Evolutionary conservation across 495 filamentous ascomycete species (phyloP).

Genomic region (Lineolata rhizophorae): DNA sequence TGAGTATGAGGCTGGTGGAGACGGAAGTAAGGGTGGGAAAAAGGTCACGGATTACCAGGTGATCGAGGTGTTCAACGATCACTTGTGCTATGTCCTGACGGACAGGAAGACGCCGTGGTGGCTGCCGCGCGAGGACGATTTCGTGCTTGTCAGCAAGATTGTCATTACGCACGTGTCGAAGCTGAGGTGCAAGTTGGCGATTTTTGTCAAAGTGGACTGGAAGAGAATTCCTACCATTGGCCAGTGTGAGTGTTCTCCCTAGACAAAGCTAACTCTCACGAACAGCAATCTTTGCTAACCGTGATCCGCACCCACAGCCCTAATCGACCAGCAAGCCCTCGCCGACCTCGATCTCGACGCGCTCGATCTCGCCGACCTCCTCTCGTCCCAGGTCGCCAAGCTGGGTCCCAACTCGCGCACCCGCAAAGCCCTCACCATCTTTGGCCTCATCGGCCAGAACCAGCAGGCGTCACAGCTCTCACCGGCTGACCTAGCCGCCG

Average conservation of each 20-base stretch:
- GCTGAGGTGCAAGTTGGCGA: conserved; percentile 72
- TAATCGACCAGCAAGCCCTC: conserved; percentile 63
- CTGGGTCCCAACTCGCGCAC: conserved; percentile 59
- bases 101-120: conserved; percentile 82
- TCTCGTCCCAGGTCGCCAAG: conserved; percentile 67
- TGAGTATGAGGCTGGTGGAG: background rate
- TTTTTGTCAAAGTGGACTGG: conserved; percentile 81
- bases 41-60: conserved; percentile 66
- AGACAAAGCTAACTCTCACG: conserved; percentile 1
- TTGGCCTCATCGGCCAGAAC: conserved; percentile 66
- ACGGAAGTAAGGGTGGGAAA: conserved; percentile 27
- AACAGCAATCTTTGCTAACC: background rate
- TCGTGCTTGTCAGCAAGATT: conserved; percentile 72
- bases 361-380: conserved; percentile 62
- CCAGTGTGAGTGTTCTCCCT: conserved; percentile 25
- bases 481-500: conserved; percentile 20
- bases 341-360: conserved; percentile 66
- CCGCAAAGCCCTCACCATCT: conserved; percentile 76
- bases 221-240: conserved; percentile 31
- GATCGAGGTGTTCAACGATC: conserved; percentile 82
- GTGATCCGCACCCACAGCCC: conserved; percentile 15
- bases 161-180: conserved; percentile 87
- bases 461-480: conserved; percentile 42
- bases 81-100: conserved; percentile 85
- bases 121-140: conserved; percentile 56